Percentiles rank a stretch among this genome's conserved stretches.
phyloP scores from a whole-genome alignment of 139 green algal genomes.

The Chlamydomonas sphaeroides region DNA sequence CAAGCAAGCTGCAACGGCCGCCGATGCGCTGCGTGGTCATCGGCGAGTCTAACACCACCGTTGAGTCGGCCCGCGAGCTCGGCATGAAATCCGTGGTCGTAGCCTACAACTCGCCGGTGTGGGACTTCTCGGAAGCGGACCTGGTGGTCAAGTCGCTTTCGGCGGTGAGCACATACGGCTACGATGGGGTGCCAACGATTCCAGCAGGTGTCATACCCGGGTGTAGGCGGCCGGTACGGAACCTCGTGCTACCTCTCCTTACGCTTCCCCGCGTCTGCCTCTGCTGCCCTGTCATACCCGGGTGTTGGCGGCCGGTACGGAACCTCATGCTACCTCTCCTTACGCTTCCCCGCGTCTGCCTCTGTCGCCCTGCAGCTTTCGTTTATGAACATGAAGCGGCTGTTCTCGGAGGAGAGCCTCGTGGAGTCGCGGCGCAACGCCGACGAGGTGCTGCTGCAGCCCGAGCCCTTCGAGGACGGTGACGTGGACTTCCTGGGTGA shows the following conservation, averaged over 20 bases:
- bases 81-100: constrained; percentile 92
- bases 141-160: constrained; percentile 87
- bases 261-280: no score
- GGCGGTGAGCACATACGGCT: no score
- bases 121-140: constrained; percentile 90
- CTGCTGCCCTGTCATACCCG: no score
- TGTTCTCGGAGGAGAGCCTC: constrained; percentile 86
- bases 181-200: no score
- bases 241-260: no score
- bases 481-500: background rate
- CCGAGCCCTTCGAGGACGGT: background rate
- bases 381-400: constrained; percentile 94
- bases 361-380: constrained; percentile 61
- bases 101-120: constrained; percentile 80
- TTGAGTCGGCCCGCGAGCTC: constrained; percentile 93
- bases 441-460: background rate
- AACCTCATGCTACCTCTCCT: no score
- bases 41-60: constrained; percentile 81
- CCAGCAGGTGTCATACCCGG: no score
- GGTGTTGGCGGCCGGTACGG: no score
- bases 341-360: no score
- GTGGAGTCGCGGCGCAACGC: constrained; percentile 23
- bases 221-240: no score
- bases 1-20: constrained; percentile 79
- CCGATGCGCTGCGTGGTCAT: constrained; percentile 92